Evolutionary conservation across 2,329 filamentous ascomycete species (phyloP).

Genomic region (Talaromyces funiculosus): DNA sequence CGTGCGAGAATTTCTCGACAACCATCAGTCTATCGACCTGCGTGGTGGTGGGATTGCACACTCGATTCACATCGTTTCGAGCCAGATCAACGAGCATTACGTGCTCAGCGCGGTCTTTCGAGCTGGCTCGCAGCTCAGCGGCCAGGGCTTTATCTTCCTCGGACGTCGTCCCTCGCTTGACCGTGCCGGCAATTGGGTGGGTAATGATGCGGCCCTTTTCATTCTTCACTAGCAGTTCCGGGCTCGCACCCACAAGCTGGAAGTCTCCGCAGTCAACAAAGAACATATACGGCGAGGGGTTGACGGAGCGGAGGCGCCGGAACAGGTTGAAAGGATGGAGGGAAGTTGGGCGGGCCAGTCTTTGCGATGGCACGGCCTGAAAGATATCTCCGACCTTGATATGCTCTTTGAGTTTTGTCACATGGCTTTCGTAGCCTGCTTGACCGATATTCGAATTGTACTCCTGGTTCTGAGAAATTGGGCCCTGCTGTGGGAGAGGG

Average conservation of each 20-base stretch:
- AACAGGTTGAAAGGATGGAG: constrained; percentile 98
- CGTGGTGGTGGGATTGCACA: constrained; percentile 84
- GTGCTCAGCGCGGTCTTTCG: constrained; percentile 92
- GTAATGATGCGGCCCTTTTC: constrained; percentile 85
- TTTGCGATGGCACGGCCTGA: constrained; percentile 94
- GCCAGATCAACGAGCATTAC: constrained; percentile 97
- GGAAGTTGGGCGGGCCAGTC: constrained; percentile 80
- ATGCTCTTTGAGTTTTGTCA: constrained; percentile 79
- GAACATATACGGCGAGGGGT: constrained; percentile 95
- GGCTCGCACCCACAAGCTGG: constrained; percentile 90
- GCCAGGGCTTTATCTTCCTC: constrained; percentile 82
- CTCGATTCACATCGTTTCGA: constrained; percentile 92
- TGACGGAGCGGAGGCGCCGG: constrained; percentile 87
- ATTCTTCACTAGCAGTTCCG: constrained; percentile 88
- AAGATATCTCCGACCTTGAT: constrained; percentile 92
- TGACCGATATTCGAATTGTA: constrained; percentile 91
- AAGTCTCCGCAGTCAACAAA: constrained; percentile 89
- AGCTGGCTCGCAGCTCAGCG: constrained; percentile 65
- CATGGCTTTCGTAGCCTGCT: constrained; percentile 84
- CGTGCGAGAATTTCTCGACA: constrained; percentile 90
- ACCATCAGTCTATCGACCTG: constrained; percentile 92
- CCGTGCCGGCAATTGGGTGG: constrained; percentile 93
- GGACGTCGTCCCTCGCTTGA: constrained; percentile 73
- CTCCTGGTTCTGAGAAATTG: constrained; percentile 66
- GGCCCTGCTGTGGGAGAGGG: constrained; percentile 68